Conservation (phyloP, 805 yeast species). For the Saturnispora quitensis region DNA sequence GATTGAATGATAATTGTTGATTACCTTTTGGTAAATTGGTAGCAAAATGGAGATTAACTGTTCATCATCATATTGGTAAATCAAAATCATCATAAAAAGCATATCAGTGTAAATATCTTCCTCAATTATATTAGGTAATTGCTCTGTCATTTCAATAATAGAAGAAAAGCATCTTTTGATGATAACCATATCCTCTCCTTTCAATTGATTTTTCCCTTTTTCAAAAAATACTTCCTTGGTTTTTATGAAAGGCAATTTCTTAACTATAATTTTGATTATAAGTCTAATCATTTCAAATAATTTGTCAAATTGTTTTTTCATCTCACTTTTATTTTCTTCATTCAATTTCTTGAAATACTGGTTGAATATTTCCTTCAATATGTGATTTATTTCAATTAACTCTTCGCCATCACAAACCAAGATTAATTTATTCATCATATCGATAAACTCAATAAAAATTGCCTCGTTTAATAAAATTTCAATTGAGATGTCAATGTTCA, state of each 20-base stretch:
- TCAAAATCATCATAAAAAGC: conserved; percentile 49
- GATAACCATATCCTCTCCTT: conserved; percentile 29
- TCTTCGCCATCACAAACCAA: conserved; percentile 42
- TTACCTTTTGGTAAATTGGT: conserved; percentile 40
- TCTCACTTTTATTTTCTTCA: conserved; percentile 28
- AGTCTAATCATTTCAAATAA: conserved; percentile 74
- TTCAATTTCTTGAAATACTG: conserved; percentile 38
- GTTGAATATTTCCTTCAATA: conserved; percentile 30
- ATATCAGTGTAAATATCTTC: conserved; percentile 65
- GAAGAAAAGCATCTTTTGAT: conserved; percentile 42
- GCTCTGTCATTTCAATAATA: conserved; percentile 52
- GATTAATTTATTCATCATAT: conserved; percentile 63
- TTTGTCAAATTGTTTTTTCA: conserved; percentile 59
- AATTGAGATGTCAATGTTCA: conserved; percentile 48
- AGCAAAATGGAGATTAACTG: conserved; percentile 43
- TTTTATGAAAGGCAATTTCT: conserved; percentile 49
- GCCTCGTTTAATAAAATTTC: conserved; percentile 54
- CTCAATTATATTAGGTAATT: conserved; percentile 60
- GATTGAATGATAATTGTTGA: conserved; percentile 23
- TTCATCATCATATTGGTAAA: conserved; percentile 37
- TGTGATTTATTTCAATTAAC: conserved; percentile 35
- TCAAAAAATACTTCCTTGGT: conserved; percentile 30
- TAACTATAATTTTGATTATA: conserved; percentile 52
- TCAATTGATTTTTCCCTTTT: conserved; percentile 18
- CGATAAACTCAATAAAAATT: conserved; percentile 67